Evolutionary conservation across 1,139 yeast genomes (phyloP).

Genomic region (Yamadazyma trypodendri): DNA sequence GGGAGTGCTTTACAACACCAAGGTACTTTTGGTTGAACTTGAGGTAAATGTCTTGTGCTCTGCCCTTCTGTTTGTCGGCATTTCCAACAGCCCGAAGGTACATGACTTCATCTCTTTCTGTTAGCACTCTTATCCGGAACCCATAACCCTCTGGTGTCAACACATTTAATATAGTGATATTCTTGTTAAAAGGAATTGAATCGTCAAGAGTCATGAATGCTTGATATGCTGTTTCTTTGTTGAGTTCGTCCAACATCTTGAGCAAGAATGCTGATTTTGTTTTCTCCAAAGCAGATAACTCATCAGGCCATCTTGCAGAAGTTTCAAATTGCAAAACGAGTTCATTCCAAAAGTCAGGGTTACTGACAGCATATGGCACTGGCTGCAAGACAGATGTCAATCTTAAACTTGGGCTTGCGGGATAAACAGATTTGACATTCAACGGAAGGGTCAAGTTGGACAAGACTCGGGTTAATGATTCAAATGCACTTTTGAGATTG

Average conservation of each 20-base stretch:
- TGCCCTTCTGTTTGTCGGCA: constrained; percentile 57
- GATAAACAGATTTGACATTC: constrained; percentile 65
- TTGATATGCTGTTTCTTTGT: constrained; percentile 51
- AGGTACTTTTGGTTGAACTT: constrained; percentile 66
- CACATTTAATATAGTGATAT: constrained; percentile 58
- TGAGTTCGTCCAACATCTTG: constrained; percentile 62
- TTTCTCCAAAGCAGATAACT: constrained; percentile 76
- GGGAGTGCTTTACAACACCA: constrained; percentile 77
- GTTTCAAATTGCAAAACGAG: constrained; percentile 84
- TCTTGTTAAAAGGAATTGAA: constrained; percentile 62
- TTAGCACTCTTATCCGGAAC: constrained; percentile 67
- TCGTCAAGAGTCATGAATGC: constrained; percentile 64
- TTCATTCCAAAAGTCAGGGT: constrained; percentile 80
- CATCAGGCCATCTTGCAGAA: constrained; percentile 95
- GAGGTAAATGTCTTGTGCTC: constrained; percentile 61
- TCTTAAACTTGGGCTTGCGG: constrained; percentile 72
- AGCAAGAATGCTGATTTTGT: constrained; percentile 88
- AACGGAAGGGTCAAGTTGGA: constrained; percentile 65
- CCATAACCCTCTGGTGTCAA: constrained; percentile 88
- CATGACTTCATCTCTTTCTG: constrained; percentile 78
- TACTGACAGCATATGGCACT: constrained; percentile 74
- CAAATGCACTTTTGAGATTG: constrained; percentile 62
- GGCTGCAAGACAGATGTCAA: constrained; percentile 76
- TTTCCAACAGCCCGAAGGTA: constrained; percentile 69
- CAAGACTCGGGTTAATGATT: constrained; percentile 56